These are phyloP conservation scores for Fonsecaea pugnacius DNA, from an alignment of 2,329 filamentous ascomycete genomes.

Conservation along the genomic window DNA sequence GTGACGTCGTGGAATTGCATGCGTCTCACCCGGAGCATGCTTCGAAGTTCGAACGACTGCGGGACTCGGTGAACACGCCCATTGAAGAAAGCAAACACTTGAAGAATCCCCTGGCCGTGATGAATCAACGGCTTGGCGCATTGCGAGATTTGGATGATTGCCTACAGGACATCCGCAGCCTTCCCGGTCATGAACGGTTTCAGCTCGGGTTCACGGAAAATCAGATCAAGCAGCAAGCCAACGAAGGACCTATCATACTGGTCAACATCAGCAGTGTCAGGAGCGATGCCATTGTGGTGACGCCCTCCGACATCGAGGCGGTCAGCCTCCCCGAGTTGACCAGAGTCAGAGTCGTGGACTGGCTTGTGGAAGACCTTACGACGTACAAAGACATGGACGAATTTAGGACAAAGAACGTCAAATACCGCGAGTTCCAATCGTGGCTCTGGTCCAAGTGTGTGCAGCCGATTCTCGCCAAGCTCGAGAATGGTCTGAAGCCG, in stretches of 20 bases:
- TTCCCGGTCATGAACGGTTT: background rate
- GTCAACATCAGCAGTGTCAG: background rate
- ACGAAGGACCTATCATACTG: background rate
- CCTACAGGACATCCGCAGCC: background rate
- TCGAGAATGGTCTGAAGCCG: background rate
- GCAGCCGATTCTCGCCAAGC: background rate
- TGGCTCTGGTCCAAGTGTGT: background rate
- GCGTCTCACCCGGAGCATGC: too few relatives aligned
- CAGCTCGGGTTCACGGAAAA: background rate
- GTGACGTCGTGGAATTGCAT: too few relatives aligned
- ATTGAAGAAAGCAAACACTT: too few relatives aligned
- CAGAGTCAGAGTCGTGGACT: too few relatives aligned
- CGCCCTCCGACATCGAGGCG: background rate
- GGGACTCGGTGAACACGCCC: too few relatives aligned
- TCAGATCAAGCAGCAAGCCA: background rate
- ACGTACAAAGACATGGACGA: too few relatives aligned
- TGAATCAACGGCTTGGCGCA: too few relatives aligned
- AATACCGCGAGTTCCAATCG: too few relatives aligned
- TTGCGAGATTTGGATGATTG: background rate
- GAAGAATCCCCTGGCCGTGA: too few relatives aligned
- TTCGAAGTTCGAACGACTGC: too few relatives aligned
- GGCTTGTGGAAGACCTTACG: too few relatives aligned
- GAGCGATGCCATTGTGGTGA: background rate
- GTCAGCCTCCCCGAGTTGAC: background rate
- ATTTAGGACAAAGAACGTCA: too few relatives aligned